Evolutionary conservation across 2,329 filamentous ascomycete species (phyloP), one percentile per base, ranked within the genome.

Genomic region (Alternaria ethzedia): DNA sequence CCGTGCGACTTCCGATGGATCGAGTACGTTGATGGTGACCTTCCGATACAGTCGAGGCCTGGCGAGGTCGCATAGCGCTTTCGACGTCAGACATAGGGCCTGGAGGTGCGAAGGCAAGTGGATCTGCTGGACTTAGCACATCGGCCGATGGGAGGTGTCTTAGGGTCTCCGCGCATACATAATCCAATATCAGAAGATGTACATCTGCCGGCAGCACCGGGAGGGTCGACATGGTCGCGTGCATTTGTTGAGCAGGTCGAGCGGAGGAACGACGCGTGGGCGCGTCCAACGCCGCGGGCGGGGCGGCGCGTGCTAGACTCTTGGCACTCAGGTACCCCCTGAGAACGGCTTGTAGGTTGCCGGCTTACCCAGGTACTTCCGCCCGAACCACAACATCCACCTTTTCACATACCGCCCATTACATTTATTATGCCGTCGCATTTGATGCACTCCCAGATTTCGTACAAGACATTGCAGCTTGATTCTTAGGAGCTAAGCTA

Each of bases 321-420:
- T 56, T 49, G 57, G 51, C 50, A 11, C 28, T 15, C 21, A 17
- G 28, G 12, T 43, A 20, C 57, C 57, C 44, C 57, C n/a, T 60
- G 11, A 21, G 15, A 23, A 28, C 57, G 44, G 51, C 57, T 54
- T 30, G 25, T 32, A 30, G 28, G 50, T 36, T 21, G 25, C 30
- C 47, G 26, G 30, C 47, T 21, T 51, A 26, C 28, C 28, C 28
- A 32, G 28, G 28, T 32, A 32, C 26, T 21, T 50, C 47, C 47
- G 25, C 46, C 45, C 25, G 21, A 23, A 23, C 44, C 21, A 21
- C 21, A 25, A 36, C 7, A 25, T 12, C 44, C 20, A 17, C 44
- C n/a, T 46, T 46, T 17, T 9, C 6, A 15, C 21, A 46, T 46
- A 23, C 44, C 11, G 21, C 23, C 13, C 46, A 17, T 8, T 17